Conservation (phyloP, 805 yeast genomes). For the Candida suzukii region DNA sequence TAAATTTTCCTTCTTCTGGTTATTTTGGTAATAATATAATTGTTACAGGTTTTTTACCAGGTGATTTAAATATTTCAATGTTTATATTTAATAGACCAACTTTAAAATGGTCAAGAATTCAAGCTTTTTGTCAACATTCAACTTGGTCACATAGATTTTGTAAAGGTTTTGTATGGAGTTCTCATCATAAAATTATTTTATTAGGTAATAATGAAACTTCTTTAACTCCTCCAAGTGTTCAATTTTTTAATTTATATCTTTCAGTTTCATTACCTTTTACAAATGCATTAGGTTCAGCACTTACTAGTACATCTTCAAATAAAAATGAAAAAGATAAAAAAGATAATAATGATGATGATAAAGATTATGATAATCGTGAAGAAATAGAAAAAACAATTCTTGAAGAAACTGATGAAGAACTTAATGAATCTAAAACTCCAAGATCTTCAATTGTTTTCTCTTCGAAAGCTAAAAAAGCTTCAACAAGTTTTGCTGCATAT, state of each 20-base stretch:
- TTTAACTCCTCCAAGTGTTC: conserved; percentile 36
- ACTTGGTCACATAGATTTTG: conserved; percentile 53
- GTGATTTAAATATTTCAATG: conserved; percentile 38
- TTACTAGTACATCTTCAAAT: too few species aligned
- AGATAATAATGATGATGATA: too few species aligned
- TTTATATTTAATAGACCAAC: conserved; percentile 47
- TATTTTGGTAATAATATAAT: conserved; percentile 61
- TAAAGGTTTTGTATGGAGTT: conserved; percentile 68
- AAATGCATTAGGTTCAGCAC: conserved; percentile 29
- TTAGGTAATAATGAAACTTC: conserved; percentile 48
- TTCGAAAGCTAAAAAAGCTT: not conserved
- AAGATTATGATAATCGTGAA: conserved; percentile 5
- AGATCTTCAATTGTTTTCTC: not conserved
- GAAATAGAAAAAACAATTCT: not conserved
- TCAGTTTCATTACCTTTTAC: conserved; percentile 48
- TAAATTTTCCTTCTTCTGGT: conserved; percentile 54
- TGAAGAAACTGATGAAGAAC: not conserved
- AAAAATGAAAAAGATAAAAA: too few species aligned
- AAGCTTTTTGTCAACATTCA: conserved; percentile 45
- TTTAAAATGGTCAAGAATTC: conserved; percentile 58
- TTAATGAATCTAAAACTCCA: not conserved
- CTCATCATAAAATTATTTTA: conserved; percentile 65
- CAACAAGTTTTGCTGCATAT: conserved; percentile 53
- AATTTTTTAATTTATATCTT: conserved; percentile 40
- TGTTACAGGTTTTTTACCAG: conserved; percentile 50